These are phyloP conservation scores for Westerdykella ornata DNA, from an alignment of 2,329 filamentous ascomycete species.

Conservation along the genomic window DNA sequence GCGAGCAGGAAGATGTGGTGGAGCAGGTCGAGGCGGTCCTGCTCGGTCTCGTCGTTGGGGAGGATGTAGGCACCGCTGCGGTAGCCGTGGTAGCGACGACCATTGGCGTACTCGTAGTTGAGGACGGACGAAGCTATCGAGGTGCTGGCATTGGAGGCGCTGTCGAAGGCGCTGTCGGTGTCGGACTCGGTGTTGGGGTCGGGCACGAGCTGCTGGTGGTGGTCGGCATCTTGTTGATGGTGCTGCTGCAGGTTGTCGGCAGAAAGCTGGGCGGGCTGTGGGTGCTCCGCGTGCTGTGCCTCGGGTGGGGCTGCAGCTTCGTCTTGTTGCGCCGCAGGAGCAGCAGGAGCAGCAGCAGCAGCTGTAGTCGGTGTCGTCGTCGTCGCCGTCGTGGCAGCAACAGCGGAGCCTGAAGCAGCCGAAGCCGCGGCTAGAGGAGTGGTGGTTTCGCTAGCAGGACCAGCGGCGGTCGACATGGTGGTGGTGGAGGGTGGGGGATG, in stretches of 20 bases:
- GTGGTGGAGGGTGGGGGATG: background rate
- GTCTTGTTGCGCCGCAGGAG: background rate
- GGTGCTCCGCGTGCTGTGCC: background rate
- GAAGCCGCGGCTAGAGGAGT: slow-evolving; percentile 1
- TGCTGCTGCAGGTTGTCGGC: background rate
- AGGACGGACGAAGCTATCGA: slow-evolving; percentile 34
- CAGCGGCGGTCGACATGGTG: slow-evolving; percentile 5
- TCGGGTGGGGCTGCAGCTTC: background rate
- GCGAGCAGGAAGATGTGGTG: slow-evolving; percentile 36
- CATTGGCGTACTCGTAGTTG: slow-evolving; percentile 36
- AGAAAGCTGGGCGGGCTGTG: background rate
- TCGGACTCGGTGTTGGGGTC: slow-evolving; percentile 21
- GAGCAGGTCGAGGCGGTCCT: slow-evolving; percentile 35
- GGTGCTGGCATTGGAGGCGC: slow-evolving; percentile 21
- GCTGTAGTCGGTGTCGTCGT: slow-evolving; percentile 1
- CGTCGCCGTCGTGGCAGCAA: background rate
- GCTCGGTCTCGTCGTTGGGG: slow-evolving; percentile 36
- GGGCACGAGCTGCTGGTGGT: slow-evolving; percentile 3
- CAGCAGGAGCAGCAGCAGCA: too few relatives aligned
- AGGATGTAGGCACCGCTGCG: slow-evolving; percentile 31
- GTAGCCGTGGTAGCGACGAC: slow-evolving; percentile 36
- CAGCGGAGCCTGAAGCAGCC: slow-evolving; percentile 1
- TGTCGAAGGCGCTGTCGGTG: slow-evolving; percentile 29
- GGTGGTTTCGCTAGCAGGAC: slow-evolving; percentile 6
- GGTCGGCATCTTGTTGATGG: slow-evolving; percentile 1